phyloP scores from a whole-genome alignment of 805 yeast genomes.

The Kazachstania taianensis region DNA sequence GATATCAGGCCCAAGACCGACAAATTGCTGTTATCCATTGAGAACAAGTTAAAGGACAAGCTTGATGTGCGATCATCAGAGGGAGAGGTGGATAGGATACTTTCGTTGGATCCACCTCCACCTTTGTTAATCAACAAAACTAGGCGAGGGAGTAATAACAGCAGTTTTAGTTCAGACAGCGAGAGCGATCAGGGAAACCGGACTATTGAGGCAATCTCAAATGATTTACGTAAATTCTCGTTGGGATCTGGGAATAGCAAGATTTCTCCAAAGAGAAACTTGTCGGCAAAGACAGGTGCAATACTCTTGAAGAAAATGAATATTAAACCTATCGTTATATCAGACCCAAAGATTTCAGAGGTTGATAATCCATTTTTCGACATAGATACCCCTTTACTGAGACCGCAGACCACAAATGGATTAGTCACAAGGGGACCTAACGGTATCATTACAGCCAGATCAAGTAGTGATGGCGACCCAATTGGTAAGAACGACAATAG shows the following conservation, averaged over 20 bases:
- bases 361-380: conserved; percentile 15
- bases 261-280: background rate
- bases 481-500: too few relatives aligned
- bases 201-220: conserved; percentile 9
- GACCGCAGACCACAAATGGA: background rate
- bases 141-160: conserved; percentile 1
- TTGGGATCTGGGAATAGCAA: conserved; percentile 2
- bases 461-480: too few relatives aligned
- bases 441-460: too few relatives aligned
- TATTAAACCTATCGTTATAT: conserved; percentile 31
- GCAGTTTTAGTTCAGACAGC: conserved; percentile 15
- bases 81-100: background rate
- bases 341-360: conserved; percentile 23
- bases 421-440: too few relatives aligned
- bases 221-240: conserved; percentile 9
- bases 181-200: conserved; percentile 10
- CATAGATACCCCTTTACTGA: background rate
- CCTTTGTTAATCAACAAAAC: conserved; percentile 3
- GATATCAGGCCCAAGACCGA: conserved; percentile 14
- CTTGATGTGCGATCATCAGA: background rate
- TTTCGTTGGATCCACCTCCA: conserved; percentile 6
- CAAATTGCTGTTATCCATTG: conserved; percentile 5
- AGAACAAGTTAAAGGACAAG: conserved; percentile 4
- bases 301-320: conserved; percentile 34
- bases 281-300: conserved; percentile 27